Percentiles rank a stretch among this genome's conserved stretches.
These are phyloP conservation scores for Neurospora terricola DNA, from an alignment of 495 filamentous ascomycete species.

Conservation along the genomic window DNA sequence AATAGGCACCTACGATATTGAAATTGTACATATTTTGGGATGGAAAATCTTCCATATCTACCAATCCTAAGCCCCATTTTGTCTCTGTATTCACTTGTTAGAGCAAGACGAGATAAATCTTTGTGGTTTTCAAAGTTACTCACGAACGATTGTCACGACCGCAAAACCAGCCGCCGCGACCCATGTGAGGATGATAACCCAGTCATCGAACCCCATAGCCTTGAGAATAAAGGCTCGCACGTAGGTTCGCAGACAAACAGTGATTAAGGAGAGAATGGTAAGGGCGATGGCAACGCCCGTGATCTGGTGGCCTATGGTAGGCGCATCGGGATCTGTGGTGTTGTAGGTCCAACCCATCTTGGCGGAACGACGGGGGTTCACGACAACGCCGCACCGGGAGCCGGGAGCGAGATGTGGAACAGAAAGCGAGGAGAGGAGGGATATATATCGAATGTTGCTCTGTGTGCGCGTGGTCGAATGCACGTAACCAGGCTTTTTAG, in stretches of 20 bases:
- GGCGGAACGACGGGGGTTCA: background rate
- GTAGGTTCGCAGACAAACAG: slow-evolving; percentile 27
- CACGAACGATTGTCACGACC: slow-evolving; percentile 20
- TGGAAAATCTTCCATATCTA: slow-evolving; percentile 22
- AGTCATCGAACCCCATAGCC: slow-evolving; percentile 28
- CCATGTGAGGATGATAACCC: slow-evolving; percentile 28
- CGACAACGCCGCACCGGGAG: background rate
- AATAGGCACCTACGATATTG: slow-evolving; percentile 20
- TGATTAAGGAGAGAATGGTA: slow-evolving; percentile 24
- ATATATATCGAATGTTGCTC: background rate
- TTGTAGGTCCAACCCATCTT: slow-evolving; percentile 35
- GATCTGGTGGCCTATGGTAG: slow-evolving; percentile 26
- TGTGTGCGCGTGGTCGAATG: background rate
- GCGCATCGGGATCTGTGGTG: slow-evolving; percentile 23
- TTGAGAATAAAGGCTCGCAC: slow-evolving; percentile 26
- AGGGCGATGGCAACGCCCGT: slow-evolving; percentile 22
- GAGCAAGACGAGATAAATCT: background rate
- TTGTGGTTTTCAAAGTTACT: slow-evolving; percentile 1
- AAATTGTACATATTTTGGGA: slow-evolving; percentile 26
- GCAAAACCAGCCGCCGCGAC: slow-evolving; percentile 21
- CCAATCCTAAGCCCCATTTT: slow-evolving; percentile 32
- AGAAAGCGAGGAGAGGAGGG: background rate
- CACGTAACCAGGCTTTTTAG: background rate
- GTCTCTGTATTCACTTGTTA: slow-evolving; percentile 19
- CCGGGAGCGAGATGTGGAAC: background rate